Evolutionary conservation across 768 basidiomycete genomes (phyloP).

Genomic region (Phaeotremella skinneri): DNA sequence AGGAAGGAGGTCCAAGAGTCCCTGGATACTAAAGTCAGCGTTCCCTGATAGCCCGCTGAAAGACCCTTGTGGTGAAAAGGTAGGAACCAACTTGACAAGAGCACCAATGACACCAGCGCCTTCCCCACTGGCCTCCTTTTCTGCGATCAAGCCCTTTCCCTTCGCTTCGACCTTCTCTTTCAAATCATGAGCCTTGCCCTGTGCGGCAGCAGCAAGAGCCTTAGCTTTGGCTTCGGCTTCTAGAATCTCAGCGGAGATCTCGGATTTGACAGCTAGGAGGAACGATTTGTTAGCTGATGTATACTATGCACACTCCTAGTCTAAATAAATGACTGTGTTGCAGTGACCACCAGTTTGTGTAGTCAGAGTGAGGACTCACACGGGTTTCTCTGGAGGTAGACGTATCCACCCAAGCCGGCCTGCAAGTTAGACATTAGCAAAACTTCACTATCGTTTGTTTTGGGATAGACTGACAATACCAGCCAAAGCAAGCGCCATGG

Average conservation of each 20-base stretch:
- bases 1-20: conserved; percentile 62
- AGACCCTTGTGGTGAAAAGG: too few relatives aligned
- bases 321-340: neutral
- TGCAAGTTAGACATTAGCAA: neutral
- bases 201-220: conserved; percentile 52
- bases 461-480: conserved; percentile 29
- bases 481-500: conserved; percentile 32
- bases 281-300: neutral
- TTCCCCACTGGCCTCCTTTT: conserved; percentile 20
- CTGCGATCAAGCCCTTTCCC: conserved; percentile 5
- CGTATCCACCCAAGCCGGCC: conserved; percentile 54
- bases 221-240: conserved; percentile 19
- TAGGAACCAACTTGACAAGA: conserved; percentile 32
- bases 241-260: conserved; percentile 18
- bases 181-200: conserved; percentile 61
- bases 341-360: too few relatives aligned
- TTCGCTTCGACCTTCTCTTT: conserved; percentile 21
- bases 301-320: neutral
- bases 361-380: conserved; percentile 4
- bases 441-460: neutral
- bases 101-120: conserved; percentile 21
- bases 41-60: too few relatives aligned
- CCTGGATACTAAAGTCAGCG: conserved; percentile 14
- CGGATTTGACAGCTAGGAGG: conserved; percentile 55
- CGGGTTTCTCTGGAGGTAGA: conserved; percentile 55